Evolutionary conservation across 1,139 yeast species (phyloP).

Genomic region (Diutina neorugosa): DNA sequence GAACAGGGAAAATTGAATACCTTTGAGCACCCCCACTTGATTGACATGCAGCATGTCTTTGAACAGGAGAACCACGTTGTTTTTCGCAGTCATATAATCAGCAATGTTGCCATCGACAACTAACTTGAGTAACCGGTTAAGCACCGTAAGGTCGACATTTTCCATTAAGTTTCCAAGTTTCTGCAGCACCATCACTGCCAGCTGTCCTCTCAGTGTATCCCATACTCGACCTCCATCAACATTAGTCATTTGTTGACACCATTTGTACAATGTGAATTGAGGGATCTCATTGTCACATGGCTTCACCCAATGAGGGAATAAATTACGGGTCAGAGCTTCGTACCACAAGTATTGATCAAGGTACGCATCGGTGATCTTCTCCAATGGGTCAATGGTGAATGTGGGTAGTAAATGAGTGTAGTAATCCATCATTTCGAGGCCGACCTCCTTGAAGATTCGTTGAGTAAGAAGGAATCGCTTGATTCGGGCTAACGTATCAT

Average conservation of each 20-base stretch:
- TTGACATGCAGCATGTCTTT: constrained; percentile 95
- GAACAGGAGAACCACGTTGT: constrained; percentile 68
- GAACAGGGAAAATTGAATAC: constrained; percentile 84
- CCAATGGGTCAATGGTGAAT: constrained; percentile 80
- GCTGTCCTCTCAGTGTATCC: constrained; percentile 64
- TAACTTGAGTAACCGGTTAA: constrained; percentile 69
- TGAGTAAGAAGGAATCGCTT: constrained; percentile 79
- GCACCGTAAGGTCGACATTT: constrained; percentile 75
- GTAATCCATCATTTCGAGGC: constrained; percentile 85
- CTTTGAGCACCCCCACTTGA: constrained; percentile 78
- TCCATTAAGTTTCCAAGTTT: constrained; percentile 62
- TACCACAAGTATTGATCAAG: constrained; percentile 94
- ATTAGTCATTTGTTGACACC: constrained; percentile 93
- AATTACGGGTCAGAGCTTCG: constrained; percentile 76
- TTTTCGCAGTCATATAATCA: constrained; percentile 87
- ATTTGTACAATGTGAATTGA: constrained; percentile 80
- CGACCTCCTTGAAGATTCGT: constrained; percentile 83
- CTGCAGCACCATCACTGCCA: constrained; percentile 77
- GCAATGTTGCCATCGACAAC: constrained; percentile 88
- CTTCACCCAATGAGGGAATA: constrained; percentile 94
- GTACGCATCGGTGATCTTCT: constrained; percentile 93
- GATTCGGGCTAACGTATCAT: constrained; percentile 76
- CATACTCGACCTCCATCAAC: constrained; percentile 48
- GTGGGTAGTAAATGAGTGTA: constrained; percentile 79
- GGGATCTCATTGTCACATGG: constrained; percentile 94